Conservation (phyloP, 1,284 basidiomycete species). For the Wolfiporia cocos region DNA sequence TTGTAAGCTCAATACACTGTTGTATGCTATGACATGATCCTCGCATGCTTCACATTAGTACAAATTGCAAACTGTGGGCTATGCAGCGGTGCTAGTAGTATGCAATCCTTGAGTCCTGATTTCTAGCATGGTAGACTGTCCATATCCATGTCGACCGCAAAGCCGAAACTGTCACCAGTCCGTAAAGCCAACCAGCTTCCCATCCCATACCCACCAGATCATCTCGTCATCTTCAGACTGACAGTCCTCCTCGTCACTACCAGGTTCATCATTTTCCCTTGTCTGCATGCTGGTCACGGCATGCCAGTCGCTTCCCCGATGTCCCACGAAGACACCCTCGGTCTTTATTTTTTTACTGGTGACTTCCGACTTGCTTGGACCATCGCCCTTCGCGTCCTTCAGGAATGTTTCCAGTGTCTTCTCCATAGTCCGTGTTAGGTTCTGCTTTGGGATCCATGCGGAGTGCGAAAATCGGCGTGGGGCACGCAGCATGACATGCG, state of each 20-base stretch:
- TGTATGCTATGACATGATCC: no score
- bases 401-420: constrained; percentile 30
- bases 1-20: no score
- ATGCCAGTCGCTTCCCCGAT: constrained; percentile 17
- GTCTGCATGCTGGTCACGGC: constrained; percentile 6
- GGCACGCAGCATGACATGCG: constrained; percentile 62
- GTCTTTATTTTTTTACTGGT: constrained; percentile 27
- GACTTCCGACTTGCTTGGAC: constrained; percentile 17
- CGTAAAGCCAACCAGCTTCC: constrained; percentile 61
- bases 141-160: no score
- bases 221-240: constrained; percentile 55
- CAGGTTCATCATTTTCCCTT: not conserved
- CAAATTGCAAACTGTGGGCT: no score
- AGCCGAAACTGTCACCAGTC: constrained; percentile 47
- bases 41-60: no score
- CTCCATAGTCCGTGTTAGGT: constrained; percentile 31
- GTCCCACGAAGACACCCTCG: constrained; percentile 56
- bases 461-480: constrained; percentile 67
- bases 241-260: not conserved
- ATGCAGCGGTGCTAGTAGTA: no score
- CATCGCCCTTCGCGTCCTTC: constrained; percentile 23
- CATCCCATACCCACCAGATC: constrained; percentile 81
- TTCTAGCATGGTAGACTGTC: no score
- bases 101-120: no score
- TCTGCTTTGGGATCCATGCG: constrained; percentile 69